phyloP scores from a whole-genome alignment of 768 basidiomycete species.

The Boletus edulis region DNA sequence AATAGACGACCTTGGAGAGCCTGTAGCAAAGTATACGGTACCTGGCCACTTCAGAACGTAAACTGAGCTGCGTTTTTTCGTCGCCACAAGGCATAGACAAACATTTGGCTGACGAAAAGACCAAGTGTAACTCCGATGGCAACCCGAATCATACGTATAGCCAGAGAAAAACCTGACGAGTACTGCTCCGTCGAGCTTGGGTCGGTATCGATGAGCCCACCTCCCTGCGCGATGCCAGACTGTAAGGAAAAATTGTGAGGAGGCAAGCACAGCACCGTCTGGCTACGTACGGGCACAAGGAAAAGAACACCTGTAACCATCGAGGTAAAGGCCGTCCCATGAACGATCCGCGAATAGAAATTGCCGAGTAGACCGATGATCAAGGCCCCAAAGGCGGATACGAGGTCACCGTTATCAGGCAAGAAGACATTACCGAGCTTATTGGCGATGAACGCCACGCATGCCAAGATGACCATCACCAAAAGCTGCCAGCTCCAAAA shows the following conservation, averaged over 20 bases:
- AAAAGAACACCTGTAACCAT: slow-evolving; percentile 96
- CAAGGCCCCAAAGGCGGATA: slow-evolving; percentile 76
- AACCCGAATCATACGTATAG: slow-evolving; percentile 79
- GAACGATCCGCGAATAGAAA: slow-evolving; percentile 69
- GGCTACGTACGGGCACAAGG: slow-evolving; percentile 71
- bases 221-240: slow-evolving; percentile 77
- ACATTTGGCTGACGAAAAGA: slow-evolving; percentile 74
- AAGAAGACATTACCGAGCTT: slow-evolving; percentile 57
- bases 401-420: slow-evolving; percentile 67
- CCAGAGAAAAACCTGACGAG: slow-evolving; percentile 75
- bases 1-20: slow-evolving; percentile 20
- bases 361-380: slow-evolving; percentile 80
- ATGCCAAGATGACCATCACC: slow-evolving; percentile 82
- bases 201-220: slow-evolving; percentile 53
- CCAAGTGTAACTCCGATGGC: slow-evolving; percentile 86
- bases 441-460: slow-evolving; percentile 70
- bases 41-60: slow-evolving; percentile 53
- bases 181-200: slow-evolving; percentile 59
- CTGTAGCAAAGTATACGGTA: neutral
- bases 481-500: slow-evolving; percentile 67
- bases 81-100: slow-evolving; percentile 71
- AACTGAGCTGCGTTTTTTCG: slow-evolving; percentile 74
- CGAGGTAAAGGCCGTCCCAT: slow-evolving; percentile 83
- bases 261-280: neutral
- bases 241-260: slow-evolving; percentile 32